Evolutionary conservation across 2,329 filamentous ascomycete species (phyloP).

Genomic region (Epichloe hybrida): DNA sequence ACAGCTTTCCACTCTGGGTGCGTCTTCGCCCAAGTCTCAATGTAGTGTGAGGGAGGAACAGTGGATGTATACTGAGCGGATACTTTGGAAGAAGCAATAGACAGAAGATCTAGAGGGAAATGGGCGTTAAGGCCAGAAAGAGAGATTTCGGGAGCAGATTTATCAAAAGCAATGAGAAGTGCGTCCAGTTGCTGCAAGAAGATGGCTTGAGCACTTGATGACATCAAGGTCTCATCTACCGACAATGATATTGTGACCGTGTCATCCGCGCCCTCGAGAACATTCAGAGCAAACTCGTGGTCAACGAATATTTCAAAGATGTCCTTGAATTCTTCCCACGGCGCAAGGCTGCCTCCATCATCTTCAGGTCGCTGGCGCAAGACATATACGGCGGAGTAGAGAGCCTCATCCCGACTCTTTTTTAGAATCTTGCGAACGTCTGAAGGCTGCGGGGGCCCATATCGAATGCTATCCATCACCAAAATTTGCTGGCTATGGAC

Average conservation of each 20-base stretch:
- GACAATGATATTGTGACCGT: background rate
- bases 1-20: slow-evolving; percentile 40
- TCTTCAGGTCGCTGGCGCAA: slow-evolving; percentile 9
- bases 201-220: background rate
- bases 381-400: slow-evolving; percentile 14
- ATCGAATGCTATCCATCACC: background rate
- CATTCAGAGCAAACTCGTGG: slow-evolving; percentile 26
- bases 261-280: slow-evolving; percentile 12
- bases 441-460: slow-evolving; percentile 8
- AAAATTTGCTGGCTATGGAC: background rate
- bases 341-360: background rate
- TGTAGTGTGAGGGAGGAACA: background rate
- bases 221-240: background rate
- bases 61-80: background rate
- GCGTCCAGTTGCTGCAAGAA: background rate
- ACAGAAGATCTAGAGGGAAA: background rate
- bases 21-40: slow-evolving; percentile 5
- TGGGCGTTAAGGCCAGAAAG: background rate
- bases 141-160: background rate
- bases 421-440: slow-evolving; percentile 13
- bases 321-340: background rate
- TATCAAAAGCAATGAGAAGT: background rate
- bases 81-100: background rate
- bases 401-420: slow-evolving; percentile 8
- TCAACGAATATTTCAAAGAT: slow-evolving; percentile 21